Conservation (phyloP, 2,329 filamentous ascomycete species). For the Trichophyton mentagrophytes region DNA sequence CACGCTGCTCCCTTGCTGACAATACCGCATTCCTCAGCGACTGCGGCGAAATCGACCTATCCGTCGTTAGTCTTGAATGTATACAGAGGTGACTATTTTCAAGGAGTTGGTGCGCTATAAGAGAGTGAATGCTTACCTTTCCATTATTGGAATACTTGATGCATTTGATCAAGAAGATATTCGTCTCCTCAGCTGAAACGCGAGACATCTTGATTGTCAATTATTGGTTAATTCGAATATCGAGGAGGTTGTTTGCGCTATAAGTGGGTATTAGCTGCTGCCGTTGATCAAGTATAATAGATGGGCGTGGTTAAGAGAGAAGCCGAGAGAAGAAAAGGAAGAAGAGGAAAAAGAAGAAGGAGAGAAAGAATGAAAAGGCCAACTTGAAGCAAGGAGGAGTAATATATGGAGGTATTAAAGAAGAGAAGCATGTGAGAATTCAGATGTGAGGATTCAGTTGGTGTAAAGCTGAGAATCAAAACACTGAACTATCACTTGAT, state of each 20-base stretch:
- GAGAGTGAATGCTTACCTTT: conserved; percentile 36
- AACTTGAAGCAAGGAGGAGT: not conserved
- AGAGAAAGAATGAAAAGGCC: not conserved
- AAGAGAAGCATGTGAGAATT: not conserved
- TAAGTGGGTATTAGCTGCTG: not conserved
- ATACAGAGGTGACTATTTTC: not conserved
- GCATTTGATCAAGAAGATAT: conserved; percentile 55
- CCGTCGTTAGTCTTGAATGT: conserved; percentile 1
- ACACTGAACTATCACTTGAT: not conserved
- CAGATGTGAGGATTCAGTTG: not conserved
- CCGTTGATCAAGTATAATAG: not conserved
- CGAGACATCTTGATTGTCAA: conserved; percentile 33
- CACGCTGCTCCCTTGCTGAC: conserved; percentile 57
- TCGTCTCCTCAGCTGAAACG: conserved; percentile 42
- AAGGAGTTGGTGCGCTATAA: not conserved
- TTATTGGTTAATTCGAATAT: not conserved
- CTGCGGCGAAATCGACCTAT: conserved; percentile 52
- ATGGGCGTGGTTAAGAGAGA: not conserved
- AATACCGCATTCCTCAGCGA: conserved; percentile 52
- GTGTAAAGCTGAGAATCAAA: not conserved
- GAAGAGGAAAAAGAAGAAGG: not conserved
- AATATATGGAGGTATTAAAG: not conserved
- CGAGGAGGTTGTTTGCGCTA: not conserved
- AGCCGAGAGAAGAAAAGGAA: not conserved
- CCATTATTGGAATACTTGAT: conserved; percentile 49